phyloP scores from a whole-genome alignment of 306 rosid species.

The Macrotyloma uniflorum region DNA sequence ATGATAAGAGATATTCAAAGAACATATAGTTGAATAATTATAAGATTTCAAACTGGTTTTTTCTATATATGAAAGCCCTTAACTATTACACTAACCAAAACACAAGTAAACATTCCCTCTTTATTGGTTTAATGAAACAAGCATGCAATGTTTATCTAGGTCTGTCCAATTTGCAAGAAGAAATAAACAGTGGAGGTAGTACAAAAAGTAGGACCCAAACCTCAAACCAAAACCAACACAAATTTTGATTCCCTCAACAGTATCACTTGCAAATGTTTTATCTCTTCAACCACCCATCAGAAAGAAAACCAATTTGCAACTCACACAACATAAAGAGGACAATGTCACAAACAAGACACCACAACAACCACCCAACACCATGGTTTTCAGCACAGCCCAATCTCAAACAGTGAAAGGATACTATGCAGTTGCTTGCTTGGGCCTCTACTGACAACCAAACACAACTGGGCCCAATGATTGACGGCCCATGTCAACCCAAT shows the following conservation, averaged over 20 bases:
- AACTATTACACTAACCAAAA: too few species aligned
- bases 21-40: too few species aligned
- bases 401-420: neutral
- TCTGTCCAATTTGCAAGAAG: too few species aligned
- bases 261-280: neutral
- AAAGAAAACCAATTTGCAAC: neutral
- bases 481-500: neutral
- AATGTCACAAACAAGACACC: neutral
- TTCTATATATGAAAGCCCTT: too few species aligned
- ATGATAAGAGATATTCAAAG: too few species aligned
- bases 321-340: neutral
- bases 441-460: neutral
- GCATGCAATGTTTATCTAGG: too few species aligned
- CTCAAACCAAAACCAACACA: neutral
- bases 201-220: too few species aligned
- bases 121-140: too few species aligned
- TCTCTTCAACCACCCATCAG: neutral
- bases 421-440: neutral
- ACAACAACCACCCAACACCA: constrained; percentile 26
- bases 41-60: too few species aligned
- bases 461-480: constrained; percentile 11
- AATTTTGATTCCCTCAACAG: neutral
- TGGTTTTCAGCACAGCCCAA: neutral
- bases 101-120: too few species aligned
- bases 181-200: too few species aligned